phyloP scores from a whole-genome alignment of 2,329 filamentous ascomycete species.

The Colletotrichum scovillei region DNA sequence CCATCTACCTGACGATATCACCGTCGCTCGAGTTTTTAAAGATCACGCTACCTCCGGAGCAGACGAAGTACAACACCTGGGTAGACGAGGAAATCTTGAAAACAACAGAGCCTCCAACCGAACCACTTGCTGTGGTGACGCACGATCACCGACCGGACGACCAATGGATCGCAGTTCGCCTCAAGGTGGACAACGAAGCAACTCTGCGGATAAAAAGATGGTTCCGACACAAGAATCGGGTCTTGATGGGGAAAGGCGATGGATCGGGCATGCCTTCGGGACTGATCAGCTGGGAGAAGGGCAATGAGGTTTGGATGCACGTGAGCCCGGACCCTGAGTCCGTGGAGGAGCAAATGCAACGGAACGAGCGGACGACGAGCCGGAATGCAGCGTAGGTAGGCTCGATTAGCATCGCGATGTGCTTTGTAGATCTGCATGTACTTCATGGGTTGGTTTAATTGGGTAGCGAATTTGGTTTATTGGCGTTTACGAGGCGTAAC shows the following conservation, averaged over 20 bases:
- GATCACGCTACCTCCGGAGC: constrained; percentile 59
- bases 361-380: constrained; percentile 5
- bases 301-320: constrained; percentile 47
- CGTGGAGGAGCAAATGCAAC: constrained; percentile 37
- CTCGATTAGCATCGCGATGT: background rate
- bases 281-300: constrained; percentile 44
- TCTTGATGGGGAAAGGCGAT: constrained; percentile 40
- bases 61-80: constrained; percentile 62
- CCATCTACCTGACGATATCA: constrained; percentile 72
- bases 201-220: constrained; percentile 58
- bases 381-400: background rate
- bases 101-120: constrained; percentile 42
- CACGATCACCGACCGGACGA: constrained; percentile 65
- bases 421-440: background rate
- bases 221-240: constrained; percentile 49
- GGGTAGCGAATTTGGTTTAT: background rate
- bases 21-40: constrained; percentile 72
- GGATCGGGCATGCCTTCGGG: constrained; percentile 45
- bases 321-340: constrained; percentile 41
- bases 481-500: background rate
- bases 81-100: constrained; percentile 64
- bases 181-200: constrained; percentile 70
- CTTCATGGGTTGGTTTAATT: background rate
- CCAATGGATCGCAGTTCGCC: constrained; percentile 67
- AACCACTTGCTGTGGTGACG: constrained; percentile 56